Percentiles rank a stretch among this genome's conserved stretches.
These are phyloP conservation scores for Phlebiopsis gigantea DNA, from an alignment of 768 basidiomycete genomes.

Conservation along the genomic window DNA sequence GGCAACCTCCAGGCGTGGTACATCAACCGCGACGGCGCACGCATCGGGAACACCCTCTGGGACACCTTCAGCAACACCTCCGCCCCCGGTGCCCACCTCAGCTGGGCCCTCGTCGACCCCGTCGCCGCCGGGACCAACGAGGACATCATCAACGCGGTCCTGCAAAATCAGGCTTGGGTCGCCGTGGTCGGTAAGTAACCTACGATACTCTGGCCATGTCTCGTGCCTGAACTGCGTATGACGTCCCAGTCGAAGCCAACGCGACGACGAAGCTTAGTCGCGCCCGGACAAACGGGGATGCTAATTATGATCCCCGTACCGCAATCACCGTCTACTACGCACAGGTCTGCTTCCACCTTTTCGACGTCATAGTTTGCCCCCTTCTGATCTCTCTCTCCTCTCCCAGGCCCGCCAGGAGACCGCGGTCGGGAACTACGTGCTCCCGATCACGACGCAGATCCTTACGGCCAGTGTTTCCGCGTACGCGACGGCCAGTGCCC, in stretches of 20 bases:
- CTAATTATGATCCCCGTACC: conserved; percentile 29
- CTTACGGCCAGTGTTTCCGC: conserved; percentile 19
- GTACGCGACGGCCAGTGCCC: conserved; percentile 20
- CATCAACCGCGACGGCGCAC: conserved; percentile 34
- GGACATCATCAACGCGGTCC: conserved; percentile 28
- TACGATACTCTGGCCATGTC: background rate
- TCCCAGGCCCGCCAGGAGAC: conserved; percentile 33
- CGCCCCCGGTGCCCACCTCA: conserved; percentile 18
- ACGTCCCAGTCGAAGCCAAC: conserved; percentile 27
- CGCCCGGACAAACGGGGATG: conserved; percentile 33
- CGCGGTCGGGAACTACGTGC: conserved; percentile 33
- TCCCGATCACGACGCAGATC: conserved; percentile 29
- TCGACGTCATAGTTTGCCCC: background rate
- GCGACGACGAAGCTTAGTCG: conserved; percentile 27
- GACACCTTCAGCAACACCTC: conserved; percentile 22
- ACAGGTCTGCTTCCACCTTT: conserved; percentile 25
- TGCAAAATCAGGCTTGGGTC: conserved; percentile 36
- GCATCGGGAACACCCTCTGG: conserved; percentile 28
- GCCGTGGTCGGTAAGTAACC: conserved; percentile 32
- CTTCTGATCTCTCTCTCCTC: background rate
- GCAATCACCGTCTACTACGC: conserved; percentile 37
- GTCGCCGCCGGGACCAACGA: conserved; percentile 21
- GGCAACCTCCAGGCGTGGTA: conserved; percentile 33
- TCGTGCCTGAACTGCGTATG: background rate
- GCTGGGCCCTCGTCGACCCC: conserved; percentile 20